A percentile compares a stretch with the other conserved stretches of the same genome.
Evolutionary conservation across 768 basidiomycete genomes (phyloP).

Genomic region (Leccinum truebloodii): DNA sequence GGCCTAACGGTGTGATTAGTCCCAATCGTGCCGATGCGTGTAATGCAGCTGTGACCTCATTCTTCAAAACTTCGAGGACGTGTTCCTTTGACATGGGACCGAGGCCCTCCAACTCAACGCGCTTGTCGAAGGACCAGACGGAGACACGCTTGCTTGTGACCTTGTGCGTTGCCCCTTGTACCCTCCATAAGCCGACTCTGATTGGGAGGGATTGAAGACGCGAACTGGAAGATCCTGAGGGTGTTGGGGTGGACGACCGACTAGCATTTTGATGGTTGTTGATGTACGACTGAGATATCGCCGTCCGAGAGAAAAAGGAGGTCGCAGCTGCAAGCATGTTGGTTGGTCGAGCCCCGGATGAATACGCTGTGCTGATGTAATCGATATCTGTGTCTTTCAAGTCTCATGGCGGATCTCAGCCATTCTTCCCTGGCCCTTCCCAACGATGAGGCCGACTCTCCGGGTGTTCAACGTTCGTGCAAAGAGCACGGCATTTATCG

Average conservation of each 20-base stretch:
- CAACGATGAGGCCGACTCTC: conserved; percentile 52
- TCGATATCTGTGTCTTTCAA: not conserved
- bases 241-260: conserved; percentile 38
- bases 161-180: conserved; percentile 85
- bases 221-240: conserved; percentile 35
- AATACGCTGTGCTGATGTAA: conserved; percentile 15
- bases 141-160: conserved; percentile 87
- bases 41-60: conserved; percentile 61
- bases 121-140: conserved; percentile 92
- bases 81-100: conserved; percentile 66
- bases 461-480: conserved; percentile 42
- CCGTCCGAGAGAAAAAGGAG: conserved; percentile 79
- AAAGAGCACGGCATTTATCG: conserved; percentile 74
- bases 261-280: conserved; percentile 47
- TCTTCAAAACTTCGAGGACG: conserved; percentile 82
- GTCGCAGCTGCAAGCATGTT: conserved; percentile 79
- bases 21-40: not conserved
- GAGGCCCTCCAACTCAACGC: conserved; percentile 71
- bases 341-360: not conserved
- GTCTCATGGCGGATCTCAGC: conserved; percentile 4
- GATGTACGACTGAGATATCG: conserved; percentile 79
- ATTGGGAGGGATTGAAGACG: conserved; percentile 47
- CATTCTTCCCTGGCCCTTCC: not conserved
- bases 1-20: conserved; percentile 51
- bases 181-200: conserved; percentile 84